Evolutionary conservation across 805 yeast species (phyloP).

Genomic region (Wickerhamia fluorescens): DNA sequence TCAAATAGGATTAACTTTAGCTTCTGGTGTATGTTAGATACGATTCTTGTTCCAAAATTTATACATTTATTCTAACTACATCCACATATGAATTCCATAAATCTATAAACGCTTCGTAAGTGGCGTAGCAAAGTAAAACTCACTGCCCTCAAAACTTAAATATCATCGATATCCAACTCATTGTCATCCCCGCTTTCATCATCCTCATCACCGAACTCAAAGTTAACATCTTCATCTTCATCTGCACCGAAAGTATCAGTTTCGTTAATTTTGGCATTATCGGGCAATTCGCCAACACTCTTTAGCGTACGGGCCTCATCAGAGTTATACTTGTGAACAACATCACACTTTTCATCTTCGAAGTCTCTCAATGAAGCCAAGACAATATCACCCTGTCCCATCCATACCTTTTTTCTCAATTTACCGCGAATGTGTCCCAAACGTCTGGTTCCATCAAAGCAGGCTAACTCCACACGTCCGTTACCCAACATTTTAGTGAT

Average conservation of each 20-base stretch:
- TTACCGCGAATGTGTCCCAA: constrained; percentile 98
- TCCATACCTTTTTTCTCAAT: constrained; percentile 99
- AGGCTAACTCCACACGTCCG: constrained; percentile 90
- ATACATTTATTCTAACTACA: too few species aligned
- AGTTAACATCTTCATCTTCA: constrained; percentile 95
- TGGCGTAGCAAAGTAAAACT: too few species aligned
- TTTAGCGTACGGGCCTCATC: constrained; percentile 98
- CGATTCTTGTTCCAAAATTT: too few species aligned
- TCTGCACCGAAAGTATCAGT: constrained; percentile 95
- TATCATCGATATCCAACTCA: constrained; percentile 88
- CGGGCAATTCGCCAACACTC: constrained; percentile 95
- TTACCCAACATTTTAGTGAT: constrained; percentile 97
- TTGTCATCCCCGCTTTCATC: constrained; percentile 67
- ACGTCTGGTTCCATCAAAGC: constrained; percentile 92
- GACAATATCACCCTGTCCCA: constrained; percentile 97
- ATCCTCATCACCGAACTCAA: constrained; percentile 93
- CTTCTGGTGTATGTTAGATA: too few species aligned
- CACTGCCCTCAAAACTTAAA: too few species aligned
- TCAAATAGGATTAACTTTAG: too few species aligned
- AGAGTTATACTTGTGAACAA: constrained; percentile 90
- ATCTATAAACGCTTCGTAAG: too few species aligned
- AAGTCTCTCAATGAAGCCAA: constrained; percentile 94
- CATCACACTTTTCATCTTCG: constrained; percentile 98
- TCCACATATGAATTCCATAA: too few species aligned
- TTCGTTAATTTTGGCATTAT: constrained; percentile 93